Evolutionary conservation across 345 rosid genomes (phyloP).

Genomic region (Sisymbrium irio): DNA sequence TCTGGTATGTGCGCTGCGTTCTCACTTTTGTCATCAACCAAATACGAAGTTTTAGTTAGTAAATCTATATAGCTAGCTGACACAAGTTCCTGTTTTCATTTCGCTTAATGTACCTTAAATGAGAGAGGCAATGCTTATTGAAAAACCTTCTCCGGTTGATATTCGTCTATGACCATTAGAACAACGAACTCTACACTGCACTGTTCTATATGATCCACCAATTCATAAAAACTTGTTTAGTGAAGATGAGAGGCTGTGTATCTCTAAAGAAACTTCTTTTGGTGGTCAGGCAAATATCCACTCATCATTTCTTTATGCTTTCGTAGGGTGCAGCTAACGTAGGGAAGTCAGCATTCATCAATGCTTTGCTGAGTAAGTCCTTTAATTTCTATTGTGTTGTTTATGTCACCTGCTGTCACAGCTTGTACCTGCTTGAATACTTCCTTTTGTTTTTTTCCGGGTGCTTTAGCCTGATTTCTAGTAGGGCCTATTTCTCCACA

Average conservation of each 20-base stretch:
- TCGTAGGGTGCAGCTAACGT: slow-evolving; percentile 93
- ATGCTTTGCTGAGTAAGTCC: slow-evolving; percentile 81
- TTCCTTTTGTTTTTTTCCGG: background rate
- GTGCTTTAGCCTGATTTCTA: slow-evolving; percentile 2
- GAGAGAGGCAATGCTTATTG: background rate
- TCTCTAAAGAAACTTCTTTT: background rate
- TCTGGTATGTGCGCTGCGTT: slow-evolving; percentile 65
- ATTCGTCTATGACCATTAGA: background rate
- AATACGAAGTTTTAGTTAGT: background rate
- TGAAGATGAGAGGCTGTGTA: slow-evolving; percentile 11
- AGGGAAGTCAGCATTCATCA: slow-evolving; percentile 97
- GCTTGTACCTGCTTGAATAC: background rate
- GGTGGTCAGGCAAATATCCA: background rate
- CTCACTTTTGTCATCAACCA: background rate
- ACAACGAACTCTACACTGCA: background rate
- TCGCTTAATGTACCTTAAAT: background rate
- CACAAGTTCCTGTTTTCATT: slow-evolving; percentile 4
- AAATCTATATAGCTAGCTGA: background rate
- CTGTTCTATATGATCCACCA: background rate
- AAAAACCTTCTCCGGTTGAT: background rate
- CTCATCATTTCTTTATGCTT: background rate
- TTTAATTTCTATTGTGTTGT: slow-evolving; percentile 2
- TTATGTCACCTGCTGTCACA: background rate
- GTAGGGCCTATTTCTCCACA: background rate
- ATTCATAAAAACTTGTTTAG: background rate